Base-by-base conservation (phyloP, 306 rosid species). In the Vigna trinervia region DNA sequence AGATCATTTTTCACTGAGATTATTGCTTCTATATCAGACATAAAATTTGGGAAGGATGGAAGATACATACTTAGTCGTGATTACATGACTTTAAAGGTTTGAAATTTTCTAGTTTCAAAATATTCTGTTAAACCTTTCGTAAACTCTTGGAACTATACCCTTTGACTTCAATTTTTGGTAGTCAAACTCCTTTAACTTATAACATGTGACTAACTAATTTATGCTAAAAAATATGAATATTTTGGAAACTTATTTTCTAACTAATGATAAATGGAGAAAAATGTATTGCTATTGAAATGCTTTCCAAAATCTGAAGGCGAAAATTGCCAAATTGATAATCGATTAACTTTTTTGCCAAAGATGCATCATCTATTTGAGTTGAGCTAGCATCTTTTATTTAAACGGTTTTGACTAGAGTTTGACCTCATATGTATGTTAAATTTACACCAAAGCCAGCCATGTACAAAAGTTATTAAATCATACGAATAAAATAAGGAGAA, bases 41-140 rank as follows among this genome's bases (percentile, higher is more conserved):
- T 96, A 61, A 96, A 93, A 83, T 96, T 96, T 80, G 90, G 90
- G 66, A 96, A 90, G 83, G 88, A 88, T 59, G 99, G 99, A 73
- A 90, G 97, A 86, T 87, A 96, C 83, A 84, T 96, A 76, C 98
- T 96, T 58, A 91, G 98, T 66, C 98, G 99, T 69, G 99, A 96
- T 85, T 96, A 96, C 83, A 96, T 96, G 99, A 90, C 97, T 81
- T 92, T 96, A 30, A 96, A 96, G 99, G 99, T 96, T 76, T 76
- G 72, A 51, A 30, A 53, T 57, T 73, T 56, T 70, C 54, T 19
- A 14, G 28, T 71, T 34, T 65, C 28, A n/a, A 71, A 71, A 66
- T 45, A 15, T 30, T 77, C 15, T 62, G 74, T 69, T 59, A 12
- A 70, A 43, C 71, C 30, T 43, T 65, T 82, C 52, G 63, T 54